Conservation (phyloP, 2,329 filamentous ascomycete genomes). For the Huntiella abstrusa region DNA sequence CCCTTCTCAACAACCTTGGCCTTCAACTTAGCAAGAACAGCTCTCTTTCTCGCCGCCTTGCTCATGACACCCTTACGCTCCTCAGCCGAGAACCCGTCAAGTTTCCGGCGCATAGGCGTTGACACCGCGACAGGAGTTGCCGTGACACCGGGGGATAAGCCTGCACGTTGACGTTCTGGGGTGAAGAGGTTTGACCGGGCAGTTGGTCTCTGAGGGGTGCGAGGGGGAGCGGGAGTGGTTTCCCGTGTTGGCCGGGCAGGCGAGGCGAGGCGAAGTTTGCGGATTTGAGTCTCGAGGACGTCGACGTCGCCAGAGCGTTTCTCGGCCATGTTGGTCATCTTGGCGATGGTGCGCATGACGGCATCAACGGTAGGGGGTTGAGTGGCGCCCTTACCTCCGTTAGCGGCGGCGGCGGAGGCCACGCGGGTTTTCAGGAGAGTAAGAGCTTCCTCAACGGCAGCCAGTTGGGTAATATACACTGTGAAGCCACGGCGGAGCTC, state of each 20-base stretch:
- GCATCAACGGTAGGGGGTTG: constrained; percentile 73
- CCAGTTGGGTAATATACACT: constrained; percentile 53
- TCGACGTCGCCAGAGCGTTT: constrained; percentile 82
- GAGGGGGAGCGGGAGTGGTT: constrained; percentile 16
- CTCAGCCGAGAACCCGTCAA: constrained; percentile 38
- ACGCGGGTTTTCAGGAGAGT: constrained; percentile 64
- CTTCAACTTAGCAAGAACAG: constrained; percentile 33
- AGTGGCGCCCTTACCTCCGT: constrained; percentile 16
- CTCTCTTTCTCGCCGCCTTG: constrained; percentile 32
- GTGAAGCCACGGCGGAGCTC: constrained; percentile 63
- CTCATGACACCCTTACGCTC: constrained; percentile 39
- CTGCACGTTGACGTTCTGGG: constrained; percentile 19
- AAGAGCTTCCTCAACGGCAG: constrained; percentile 62
- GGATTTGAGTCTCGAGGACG: constrained; percentile 72
- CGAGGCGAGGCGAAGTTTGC: constrained; percentile 42
- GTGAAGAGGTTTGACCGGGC: constrained; percentile 17
- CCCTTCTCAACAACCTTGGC: constrained; percentile 30
- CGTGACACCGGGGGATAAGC: constrained; percentile 13
- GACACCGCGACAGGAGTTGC: constrained; percentile 11
- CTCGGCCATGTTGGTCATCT: constrained; percentile 85
- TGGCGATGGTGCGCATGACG: constrained; percentile 74
- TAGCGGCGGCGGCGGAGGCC: constrained; percentile 34
- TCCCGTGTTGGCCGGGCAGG: constrained; percentile 2
- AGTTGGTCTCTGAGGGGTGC: constrained; percentile 19
- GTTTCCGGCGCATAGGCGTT: constrained; percentile 26